A percentile compares a stretch with the other conserved stretches of the same genome.
Evolutionary conservation across 225 moss, liverwort and hornwort genomes (phyloP).

Genomic region (Neckera pumila): DNA sequence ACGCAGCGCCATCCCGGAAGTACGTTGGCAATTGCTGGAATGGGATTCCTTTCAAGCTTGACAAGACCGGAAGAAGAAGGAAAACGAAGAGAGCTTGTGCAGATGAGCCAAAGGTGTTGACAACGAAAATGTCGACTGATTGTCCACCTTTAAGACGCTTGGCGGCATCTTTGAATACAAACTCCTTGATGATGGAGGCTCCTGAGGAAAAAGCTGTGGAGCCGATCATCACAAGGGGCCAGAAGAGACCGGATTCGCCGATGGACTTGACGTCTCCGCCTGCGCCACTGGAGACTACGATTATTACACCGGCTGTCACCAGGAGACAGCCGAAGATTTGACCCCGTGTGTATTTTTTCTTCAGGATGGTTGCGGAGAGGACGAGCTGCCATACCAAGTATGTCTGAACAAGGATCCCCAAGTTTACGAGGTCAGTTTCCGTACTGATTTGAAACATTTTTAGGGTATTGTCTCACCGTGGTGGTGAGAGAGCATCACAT

Average conservation of each 20-base stretch:
- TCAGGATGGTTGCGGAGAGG: neutral
- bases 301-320: neutral
- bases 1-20: neutral
- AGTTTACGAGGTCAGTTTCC: neutral
- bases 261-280: neutral
- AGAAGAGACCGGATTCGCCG: neutral
- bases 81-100: neutral
- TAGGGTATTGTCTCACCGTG: neutral
- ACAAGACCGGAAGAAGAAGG: neutral
- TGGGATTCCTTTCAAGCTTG: neutral
- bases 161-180: neutral
- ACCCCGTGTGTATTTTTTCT: neutral
- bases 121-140: constrained; percentile 4
- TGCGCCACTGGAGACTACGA: neutral
- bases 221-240: constrained; percentile 1
- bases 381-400: constrained; percentile 5
- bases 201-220: constrained; percentile 1
- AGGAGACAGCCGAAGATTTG: neutral
- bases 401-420: neutral
- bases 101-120: neutral
- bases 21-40: neutral
- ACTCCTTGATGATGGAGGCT: constrained; percentile 11
- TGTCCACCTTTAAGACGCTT: neutral
- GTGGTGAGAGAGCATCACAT: neutral
- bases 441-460: neutral